Evolutionary conservation across 441 rosid species (phyloP).

Genomic region (Populus tomentosa): DNA sequence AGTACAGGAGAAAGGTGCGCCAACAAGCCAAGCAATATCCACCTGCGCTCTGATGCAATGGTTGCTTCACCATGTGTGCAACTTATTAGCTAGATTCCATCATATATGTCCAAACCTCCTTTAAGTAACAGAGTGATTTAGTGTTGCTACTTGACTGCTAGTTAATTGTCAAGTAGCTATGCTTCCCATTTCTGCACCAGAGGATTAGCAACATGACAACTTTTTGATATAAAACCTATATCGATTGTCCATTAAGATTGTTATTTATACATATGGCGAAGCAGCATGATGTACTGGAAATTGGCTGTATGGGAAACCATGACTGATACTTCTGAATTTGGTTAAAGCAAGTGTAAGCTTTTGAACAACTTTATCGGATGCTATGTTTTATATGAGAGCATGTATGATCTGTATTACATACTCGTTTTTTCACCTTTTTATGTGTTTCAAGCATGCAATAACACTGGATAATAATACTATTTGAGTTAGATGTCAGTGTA

Average conservation of each 20-base stretch:
- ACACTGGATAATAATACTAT: background rate
- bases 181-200: background rate
- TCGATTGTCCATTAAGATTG: background rate
- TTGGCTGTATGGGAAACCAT: background rate
- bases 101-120: background rate
- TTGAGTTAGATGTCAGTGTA: background rate
- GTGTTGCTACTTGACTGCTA: background rate
- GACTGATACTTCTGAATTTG: background rate
- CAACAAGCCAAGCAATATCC: conserved; percentile 50
- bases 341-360: background rate
- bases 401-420: background rate
- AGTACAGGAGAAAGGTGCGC: conserved; percentile 42
- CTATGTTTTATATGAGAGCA: background rate
- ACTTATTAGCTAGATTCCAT: background rate
- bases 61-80: conserved; percentile 1
- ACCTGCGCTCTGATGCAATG: conserved; percentile 21
- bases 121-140: background rate
- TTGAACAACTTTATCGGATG: background rate
- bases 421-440: background rate
- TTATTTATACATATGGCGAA: background rate
- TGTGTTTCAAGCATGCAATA: background rate
- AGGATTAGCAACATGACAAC: background rate
- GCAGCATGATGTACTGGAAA: background rate
- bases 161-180: background rate
- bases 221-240: background rate